Evolutionary conservation across 768 basidiomycete genomes (phyloP), one percentile per base, ranked within the genome.

Genomic region (Strobilomyces echinocephalus): DNA sequence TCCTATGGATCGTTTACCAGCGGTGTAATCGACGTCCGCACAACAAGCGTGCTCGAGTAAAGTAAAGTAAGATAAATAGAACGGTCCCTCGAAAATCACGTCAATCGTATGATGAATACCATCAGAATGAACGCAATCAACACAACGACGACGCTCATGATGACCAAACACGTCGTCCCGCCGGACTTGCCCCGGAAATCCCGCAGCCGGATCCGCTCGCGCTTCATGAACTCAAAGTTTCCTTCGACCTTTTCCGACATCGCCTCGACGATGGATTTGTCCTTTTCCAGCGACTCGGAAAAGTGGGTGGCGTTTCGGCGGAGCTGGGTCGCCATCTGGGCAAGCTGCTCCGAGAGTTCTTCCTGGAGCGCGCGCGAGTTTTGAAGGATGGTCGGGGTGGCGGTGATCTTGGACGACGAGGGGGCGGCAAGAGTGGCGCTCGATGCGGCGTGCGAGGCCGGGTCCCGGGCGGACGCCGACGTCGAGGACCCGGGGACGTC

Each of bases 261-360:
- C 10, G 76, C 74, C 30, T 82, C 80, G 2, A 97, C 67, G 8
- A 93, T 77, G 0, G 75, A 74, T 60, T 87, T 82, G 68, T 97
- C 95, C 51, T 84, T 84, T 39, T 74, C 83, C 1, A 98, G 73
- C 11, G 83, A 75, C 5, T 77, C 75, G 5, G 87, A 79, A 65
- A 97, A 95, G 61, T 91, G 83, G 0, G 85, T 66, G 0, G 92
- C 85, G 59, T 95, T 95, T 21, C 81, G 77, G 61, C 88, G 90
- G 46, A 98, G 82, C 65, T 93, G 91, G 10, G 83, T 75, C 1
- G 92, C 91, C 95, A 98, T 97, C 52, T 82, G 69, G 1, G 83
- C 84, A 24, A 95, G 80, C 62, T 91, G 86, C 9, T 75, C 74
- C 0, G 88, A 79, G 44, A 95, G 80, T 21, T 88, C 81, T 47